These are phyloP conservation scores for Geranium incanum DNA, from an alignment of 441 rosid species.

Conservation along the genomic window DNA sequence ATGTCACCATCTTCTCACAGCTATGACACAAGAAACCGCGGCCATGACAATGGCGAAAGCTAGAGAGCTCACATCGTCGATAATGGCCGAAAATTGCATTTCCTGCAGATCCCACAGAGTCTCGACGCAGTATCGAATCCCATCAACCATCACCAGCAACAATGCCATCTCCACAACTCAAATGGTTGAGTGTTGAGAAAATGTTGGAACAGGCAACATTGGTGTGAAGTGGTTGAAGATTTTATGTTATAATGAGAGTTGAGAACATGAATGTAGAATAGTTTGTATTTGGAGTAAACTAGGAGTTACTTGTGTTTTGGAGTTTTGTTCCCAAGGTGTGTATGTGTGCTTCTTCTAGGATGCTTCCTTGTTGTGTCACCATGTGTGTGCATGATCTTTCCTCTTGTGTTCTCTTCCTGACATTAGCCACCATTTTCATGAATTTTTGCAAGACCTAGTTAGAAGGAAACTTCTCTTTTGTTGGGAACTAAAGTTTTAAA, in stretches of 20 bases:
- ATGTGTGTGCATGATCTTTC: neutral
- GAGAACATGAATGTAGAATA: no score
- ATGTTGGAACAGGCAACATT: no score
- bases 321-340: neutral
- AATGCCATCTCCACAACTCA: constrained; percentile 24
- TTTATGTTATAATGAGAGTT: no score
- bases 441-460: neutral
- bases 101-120: constrained; percentile 53
- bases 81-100: constrained; percentile 34
- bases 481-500: no score
- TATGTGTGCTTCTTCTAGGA: constrained; percentile 31
- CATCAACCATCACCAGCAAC: constrained; percentile 26
- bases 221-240: no score
- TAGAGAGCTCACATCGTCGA: constrained; percentile 33
- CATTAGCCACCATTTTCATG: neutral
- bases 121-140: constrained; percentile 27
- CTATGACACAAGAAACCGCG: constrained; percentile 32
- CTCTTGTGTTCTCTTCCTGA: neutral
- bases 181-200: no score
- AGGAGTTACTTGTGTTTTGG: neutral
- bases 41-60: constrained; percentile 29
- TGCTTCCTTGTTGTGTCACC: constrained; percentile 30
- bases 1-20: constrained; percentile 19
- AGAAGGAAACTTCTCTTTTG: neutral
- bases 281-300: neutral